These are phyloP conservation scores for Dioscorea dumetorum DNA, from an alignment of 106 monocot genomes.

Conservation along the genomic window DNA sequence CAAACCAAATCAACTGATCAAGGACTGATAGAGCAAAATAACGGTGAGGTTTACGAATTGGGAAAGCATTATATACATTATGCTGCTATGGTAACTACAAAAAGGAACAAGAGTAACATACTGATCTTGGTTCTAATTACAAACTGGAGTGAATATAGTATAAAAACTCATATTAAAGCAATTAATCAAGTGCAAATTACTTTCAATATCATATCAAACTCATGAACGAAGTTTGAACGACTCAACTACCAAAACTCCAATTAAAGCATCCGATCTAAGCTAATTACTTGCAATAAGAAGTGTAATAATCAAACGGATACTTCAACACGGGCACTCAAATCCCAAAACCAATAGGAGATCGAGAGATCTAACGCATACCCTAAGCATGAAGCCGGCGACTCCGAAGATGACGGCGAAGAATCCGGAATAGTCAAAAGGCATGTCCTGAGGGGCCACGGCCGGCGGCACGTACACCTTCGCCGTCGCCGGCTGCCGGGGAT, in stretches of 20 bases:
- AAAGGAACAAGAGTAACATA: too few relatives aligned
- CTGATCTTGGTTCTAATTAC: too few relatives aligned
- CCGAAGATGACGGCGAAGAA: constrained; percentile 61
- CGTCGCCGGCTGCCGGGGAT: constrained; percentile 53
- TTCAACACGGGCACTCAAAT: not conserved
- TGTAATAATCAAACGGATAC: not conserved
- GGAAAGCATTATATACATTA: too few relatives aligned
- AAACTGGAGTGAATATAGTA: too few relatives aligned
- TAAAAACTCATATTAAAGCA: too few relatives aligned
- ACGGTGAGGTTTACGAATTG: too few relatives aligned
- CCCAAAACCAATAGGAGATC: not conserved
- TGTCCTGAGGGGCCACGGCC: constrained; percentile 41
- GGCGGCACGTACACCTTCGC: constrained; percentile 55
- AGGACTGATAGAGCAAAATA: too few relatives aligned
- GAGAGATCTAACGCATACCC: constrained; percentile 14
- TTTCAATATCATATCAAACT: too few relatives aligned
- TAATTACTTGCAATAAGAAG: not conserved
- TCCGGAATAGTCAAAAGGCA: constrained; percentile 60
- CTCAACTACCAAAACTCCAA: not conserved
- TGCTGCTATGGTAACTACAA: too few relatives aligned
- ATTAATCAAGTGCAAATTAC: too few relatives aligned
- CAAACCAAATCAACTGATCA: too few relatives aligned
- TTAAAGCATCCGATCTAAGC: not conserved
- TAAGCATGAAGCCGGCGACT: constrained; percentile 51
- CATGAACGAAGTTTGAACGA: too few relatives aligned